These are phyloP conservation scores for Colletotrichum acutatum DNA, from an alignment of 2,329 filamentous ascomycete genomes.

Conservation along the genomic window DNA sequence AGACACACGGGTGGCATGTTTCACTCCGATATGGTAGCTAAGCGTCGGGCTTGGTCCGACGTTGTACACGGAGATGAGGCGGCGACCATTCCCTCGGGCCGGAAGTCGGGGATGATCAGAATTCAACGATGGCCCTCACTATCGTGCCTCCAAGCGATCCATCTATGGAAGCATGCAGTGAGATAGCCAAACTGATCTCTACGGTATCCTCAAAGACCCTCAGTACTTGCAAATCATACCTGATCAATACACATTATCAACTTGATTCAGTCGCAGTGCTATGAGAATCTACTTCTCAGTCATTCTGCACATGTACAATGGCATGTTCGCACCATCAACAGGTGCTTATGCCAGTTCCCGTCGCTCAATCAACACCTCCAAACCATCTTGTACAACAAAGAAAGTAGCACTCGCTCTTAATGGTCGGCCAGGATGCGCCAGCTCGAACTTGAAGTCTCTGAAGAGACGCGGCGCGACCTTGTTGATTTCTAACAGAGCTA, in stretches of 20 bases:
- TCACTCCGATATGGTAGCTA: background rate
- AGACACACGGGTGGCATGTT: constrained; percentile 23
- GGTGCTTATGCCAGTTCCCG: background rate
- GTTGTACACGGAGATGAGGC: background rate
- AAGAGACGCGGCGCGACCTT: constrained; percentile 67
- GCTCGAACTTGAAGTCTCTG: constrained; percentile 63
- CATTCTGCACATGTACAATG: background rate
- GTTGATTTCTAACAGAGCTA: constrained; percentile 67
- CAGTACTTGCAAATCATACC: background rate
- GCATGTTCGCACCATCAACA: background rate
- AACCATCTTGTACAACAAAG: constrained; percentile 68
- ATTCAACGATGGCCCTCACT: background rate
- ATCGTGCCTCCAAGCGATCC: background rate
- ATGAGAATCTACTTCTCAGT: background rate
- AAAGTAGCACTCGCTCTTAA: constrained; percentile 67
- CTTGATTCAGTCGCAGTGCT: background rate
- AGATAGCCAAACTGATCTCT: background rate
- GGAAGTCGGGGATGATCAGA: background rate
- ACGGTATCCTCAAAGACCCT: background rate
- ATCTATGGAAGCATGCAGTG: background rate
- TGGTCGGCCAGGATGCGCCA: constrained; percentile 60
- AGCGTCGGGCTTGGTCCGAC: constrained; percentile 22
- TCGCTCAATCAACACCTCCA: constrained; percentile 61
- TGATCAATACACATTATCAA: background rate
- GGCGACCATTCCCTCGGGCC: background rate